Evolutionary conservation across 306 rosid genomes (phyloP), one percentile per base, ranked within the genome.

Genomic region (Trifolium dubium): DNA sequence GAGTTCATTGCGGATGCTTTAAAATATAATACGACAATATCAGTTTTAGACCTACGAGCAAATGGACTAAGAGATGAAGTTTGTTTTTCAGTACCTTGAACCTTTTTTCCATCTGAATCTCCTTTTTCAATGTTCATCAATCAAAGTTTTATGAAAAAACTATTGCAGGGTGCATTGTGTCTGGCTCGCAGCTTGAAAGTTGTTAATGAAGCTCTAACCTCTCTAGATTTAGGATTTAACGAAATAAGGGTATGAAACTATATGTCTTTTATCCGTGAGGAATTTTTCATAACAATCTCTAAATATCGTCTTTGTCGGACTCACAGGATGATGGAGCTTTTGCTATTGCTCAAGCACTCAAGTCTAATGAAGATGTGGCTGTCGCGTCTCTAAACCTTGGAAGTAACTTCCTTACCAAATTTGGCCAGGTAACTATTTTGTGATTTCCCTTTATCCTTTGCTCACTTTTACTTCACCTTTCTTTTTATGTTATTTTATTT

Each of bases 161-260:
- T 83, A 41, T 67, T 54, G 78, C 88, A 92, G 98, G 98, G 98
- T 80, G 98, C 98, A 39, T 75, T 71, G 47, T 88, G 86, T 80
- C 83, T 94, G 70, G 98, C 98, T 73, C 98, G 98, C 67, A 94
- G 98, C 90, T 91, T 94, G 84, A 94, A 89, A 88, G 95, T 94
- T 74, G 98, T 94, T 47, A 94, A 94, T 69, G 98, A 94, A 89
- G 96, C 97, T 79, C 85, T 91, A 80, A 85, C 92, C 65, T 88
- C 97, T 15, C 77, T 94, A 54, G 98, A 94, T 80, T 84, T 94
- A 73, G 97, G 97, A 69, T 94, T 91, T 82, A 94, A 94, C 65
- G 98, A 94, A 86, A 94, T 94, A 80, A 84, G 98, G 95, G 98
- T 94, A 92, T 41, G 66, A 6, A 2, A 5, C 17, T 49, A 61